Conservation (phyloP, 169 alveolate species). For the Pseudocohnilembus persalinus region DNA sequence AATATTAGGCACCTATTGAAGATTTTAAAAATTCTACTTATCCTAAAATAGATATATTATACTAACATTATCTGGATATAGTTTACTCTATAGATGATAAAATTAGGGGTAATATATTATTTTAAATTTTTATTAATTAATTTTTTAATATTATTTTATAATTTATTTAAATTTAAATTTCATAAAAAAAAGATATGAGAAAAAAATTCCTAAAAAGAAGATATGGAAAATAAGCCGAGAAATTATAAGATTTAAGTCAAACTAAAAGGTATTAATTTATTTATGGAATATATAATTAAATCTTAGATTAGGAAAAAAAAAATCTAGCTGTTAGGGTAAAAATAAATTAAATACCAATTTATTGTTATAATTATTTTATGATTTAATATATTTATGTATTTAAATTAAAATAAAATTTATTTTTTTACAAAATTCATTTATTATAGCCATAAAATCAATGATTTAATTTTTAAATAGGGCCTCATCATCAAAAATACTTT, state of each 20-base stretch:
- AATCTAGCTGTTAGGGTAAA: neutral
- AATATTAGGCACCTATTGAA: neutral
- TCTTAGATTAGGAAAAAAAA: neutral
- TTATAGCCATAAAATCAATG: too few relatives aligned
- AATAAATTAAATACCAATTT: too few relatives aligned
- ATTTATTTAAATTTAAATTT: too few relatives aligned
- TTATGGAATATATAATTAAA: too few relatives aligned
- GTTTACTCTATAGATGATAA: neutral
- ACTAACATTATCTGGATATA: neutral
- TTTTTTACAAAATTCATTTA: too few relatives aligned
- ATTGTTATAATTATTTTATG: neutral
- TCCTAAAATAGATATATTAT: constrained; percentile 2
- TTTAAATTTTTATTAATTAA: too few relatives aligned
- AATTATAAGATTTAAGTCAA: neutral
- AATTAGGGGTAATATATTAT: constrained; percentile 2
- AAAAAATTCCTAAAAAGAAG: neutral
- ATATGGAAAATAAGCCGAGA: neutral
- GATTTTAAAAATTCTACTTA: neutral
- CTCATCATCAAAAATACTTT: neutral
- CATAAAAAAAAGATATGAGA: neutral
- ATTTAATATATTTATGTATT: too few relatives aligned
- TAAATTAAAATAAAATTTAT: too few relatives aligned
- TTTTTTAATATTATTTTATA: too few relatives aligned
- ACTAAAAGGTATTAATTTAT: neutral
- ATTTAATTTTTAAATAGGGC: too few relatives aligned